Percentiles rank a stretch among this genome's conserved stretches.
phyloP scores from a whole-genome alignment of 345 rosid species.

The Ceriops decandra region DNA sequence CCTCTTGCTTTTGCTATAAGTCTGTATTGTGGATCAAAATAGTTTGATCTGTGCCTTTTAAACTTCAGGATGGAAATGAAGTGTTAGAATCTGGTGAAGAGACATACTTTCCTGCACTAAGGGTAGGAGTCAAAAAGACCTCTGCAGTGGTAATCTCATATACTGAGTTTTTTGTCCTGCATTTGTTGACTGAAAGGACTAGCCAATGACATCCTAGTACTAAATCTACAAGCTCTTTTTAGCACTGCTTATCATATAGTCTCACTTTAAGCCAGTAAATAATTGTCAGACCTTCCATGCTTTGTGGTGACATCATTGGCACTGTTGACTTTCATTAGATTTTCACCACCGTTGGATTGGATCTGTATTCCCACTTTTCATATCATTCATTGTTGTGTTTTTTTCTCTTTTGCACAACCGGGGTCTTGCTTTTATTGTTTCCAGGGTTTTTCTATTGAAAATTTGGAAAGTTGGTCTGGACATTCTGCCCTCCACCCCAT shows the following conservation, averaged over 20 bases:
- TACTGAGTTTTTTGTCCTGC: constrained; percentile 1
- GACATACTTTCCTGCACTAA: constrained; percentile 79
- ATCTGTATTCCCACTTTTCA: background rate
- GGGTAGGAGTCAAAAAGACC: constrained; percentile 55
- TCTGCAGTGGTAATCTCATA: constrained; percentile 65
- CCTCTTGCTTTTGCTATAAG: background rate
- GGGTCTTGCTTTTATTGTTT: background rate
- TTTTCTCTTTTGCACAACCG: background rate
- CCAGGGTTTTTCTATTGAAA: background rate
- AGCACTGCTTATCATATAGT: background rate
- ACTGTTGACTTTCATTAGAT: background rate
- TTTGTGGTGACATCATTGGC: background rate
- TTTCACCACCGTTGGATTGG: background rate
- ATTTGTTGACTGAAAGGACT: background rate
- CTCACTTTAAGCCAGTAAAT: no score
- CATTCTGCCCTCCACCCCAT: background rate
- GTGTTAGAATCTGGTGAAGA: constrained; percentile 74
- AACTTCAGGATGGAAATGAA: constrained; percentile 59
- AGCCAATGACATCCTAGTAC: background rate
- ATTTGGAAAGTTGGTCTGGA: background rate
- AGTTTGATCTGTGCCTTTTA: constrained; percentile 15
- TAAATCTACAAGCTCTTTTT: background rate
- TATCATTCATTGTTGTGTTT: background rate
- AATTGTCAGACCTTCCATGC: background rate
- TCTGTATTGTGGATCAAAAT: background rate